Conservation (phyloP, 306 rosid species). For the Fragaria vesca region DNA sequence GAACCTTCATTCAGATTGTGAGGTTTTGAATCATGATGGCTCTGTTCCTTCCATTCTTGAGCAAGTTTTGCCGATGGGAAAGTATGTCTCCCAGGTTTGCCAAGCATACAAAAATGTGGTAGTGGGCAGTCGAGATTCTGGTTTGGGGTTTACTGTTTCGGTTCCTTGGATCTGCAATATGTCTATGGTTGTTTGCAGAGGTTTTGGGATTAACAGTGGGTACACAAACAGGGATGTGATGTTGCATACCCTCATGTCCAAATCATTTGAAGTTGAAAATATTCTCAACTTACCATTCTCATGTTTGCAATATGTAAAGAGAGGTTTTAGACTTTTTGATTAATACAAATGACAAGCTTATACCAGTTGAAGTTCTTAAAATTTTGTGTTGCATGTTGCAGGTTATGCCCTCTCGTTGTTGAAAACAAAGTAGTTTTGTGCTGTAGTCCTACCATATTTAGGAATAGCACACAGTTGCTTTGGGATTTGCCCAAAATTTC, state of each 20-base stretch:
- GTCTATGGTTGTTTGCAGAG: constrained; percentile 81
- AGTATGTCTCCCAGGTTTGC: constrained; percentile 58
- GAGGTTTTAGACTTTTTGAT: constrained; percentile 62
- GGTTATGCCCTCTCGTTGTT: not conserved
- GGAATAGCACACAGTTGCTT: not conserved
- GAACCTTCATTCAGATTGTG: constrained; percentile 90
- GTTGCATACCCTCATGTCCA: constrained; percentile 46
- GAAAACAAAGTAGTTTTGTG: not conserved
- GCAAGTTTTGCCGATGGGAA: constrained; percentile 66
- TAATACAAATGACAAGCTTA: constrained; percentile 21
- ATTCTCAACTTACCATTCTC: constrained; percentile 69
- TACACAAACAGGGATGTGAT: constrained; percentile 37
- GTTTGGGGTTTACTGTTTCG: constrained; percentile 74
- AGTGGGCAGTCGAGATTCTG: constrained; percentile 42
- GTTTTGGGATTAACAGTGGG: constrained; percentile 36
- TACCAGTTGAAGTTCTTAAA: not conserved
- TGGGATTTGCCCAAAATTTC: too few relatives aligned
- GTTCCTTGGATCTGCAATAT: constrained; percentile 93
- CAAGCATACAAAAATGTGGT: constrained; percentile 68
- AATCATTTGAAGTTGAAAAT: constrained; percentile 73
- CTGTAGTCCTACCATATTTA: not conserved
- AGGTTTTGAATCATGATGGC: constrained; percentile 45
- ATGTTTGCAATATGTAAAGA: constrained; percentile 65
- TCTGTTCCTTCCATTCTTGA: constrained; percentile 48
- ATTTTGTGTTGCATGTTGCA: too few relatives aligned